Base-by-base conservation (phyloP, 805 yeast genomes). In the Myxozyma udenii region DNA sequence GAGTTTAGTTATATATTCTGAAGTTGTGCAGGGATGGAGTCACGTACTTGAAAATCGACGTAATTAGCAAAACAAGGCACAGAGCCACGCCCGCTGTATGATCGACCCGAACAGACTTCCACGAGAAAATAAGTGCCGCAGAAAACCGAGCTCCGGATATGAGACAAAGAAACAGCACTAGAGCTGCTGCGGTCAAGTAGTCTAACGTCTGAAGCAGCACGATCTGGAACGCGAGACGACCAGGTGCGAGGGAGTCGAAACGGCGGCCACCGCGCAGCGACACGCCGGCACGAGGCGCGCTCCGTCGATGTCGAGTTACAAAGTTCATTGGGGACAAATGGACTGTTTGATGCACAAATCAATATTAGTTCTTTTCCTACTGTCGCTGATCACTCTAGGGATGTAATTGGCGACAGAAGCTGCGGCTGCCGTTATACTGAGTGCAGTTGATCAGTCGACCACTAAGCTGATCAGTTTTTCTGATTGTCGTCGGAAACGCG, bases 81-180 rank as follows among this genome's bases (percentile, higher is more conserved):
- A 91, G 69, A 0, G 86, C 81, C 65, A 89, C 72, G 1, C 98
- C 98, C 65, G 86, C 72, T 0, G 95, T 81, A 64, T 87, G 88
- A 44, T 84, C 85, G 53, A 83, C 73, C 3, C 86, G 76, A 1
- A 91, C 78, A 37, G 78, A 70, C 55, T 80, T 79, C 95, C 96
- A 90, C 44, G 88, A 81, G 61, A 90, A 85, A 11, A 90, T 72
- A 84, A 93, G 84, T 36, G 72, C 79, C 19, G 84, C 64, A 4
- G 78, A 70, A 69, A 87, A 83, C 21, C 77, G 78, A 62, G 83
- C 79, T 0, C 97, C 97, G 28, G 82, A 75, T 11, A 93, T 71
- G 46, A 79, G 71, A 1, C 89, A 79, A 46, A 85, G 78, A 35
- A 83, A 71, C 55, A 77, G 79, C 58, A 89, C 84, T 40, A 87